These are phyloP conservation scores for Hermanozyma aechmeae DNA, from an alignment of 805 yeast species.

Conservation along the genomic window DNA sequence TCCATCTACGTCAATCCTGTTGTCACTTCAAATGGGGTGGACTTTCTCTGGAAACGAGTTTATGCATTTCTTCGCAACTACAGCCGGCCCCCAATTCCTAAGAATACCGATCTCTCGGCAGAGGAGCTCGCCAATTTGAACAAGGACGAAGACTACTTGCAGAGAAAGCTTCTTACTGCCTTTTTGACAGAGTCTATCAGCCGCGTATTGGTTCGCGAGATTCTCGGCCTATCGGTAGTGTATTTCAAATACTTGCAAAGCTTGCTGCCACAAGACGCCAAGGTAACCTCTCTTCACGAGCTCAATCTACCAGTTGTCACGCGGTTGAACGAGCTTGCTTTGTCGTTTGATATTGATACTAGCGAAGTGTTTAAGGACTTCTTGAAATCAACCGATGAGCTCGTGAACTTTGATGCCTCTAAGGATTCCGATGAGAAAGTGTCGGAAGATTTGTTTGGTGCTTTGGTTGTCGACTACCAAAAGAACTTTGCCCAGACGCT, in stretches of 20 bases:
- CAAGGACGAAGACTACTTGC: conserved; percentile 54
- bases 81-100: conserved; percentile 29
- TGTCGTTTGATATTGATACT: conserved; percentile 60
- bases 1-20: conserved; percentile 29
- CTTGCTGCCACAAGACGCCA: conserved; percentile 2
- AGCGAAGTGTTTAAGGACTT: conserved; percentile 26
- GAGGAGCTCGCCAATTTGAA: conserved; percentile 29
- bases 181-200: conserved; percentile 48
- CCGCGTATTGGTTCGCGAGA: conserved; percentile 12
- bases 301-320: conserved; percentile 13
- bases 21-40: conserved; percentile 16
- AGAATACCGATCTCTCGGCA: conserved; percentile 29
- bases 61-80: conserved; percentile 52
- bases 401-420: conserved; percentile 22
- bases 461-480: conserved; percentile 35
- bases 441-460: conserved; percentile 30
- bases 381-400: conserved; percentile 25
- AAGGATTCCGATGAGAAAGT: conserved; percentile 15
- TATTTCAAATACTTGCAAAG: conserved; percentile 14
- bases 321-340: conserved; percentile 32
- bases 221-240: conserved; percentile 16
- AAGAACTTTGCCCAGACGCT: conserved; percentile 17
- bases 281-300: conserved; percentile 11
- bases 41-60: conserved; percentile 47
- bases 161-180: conserved; percentile 55